phyloP scores from a whole-genome alignment of 108 stramenopile genomes.

The Cyclotella baltica region DNA sequence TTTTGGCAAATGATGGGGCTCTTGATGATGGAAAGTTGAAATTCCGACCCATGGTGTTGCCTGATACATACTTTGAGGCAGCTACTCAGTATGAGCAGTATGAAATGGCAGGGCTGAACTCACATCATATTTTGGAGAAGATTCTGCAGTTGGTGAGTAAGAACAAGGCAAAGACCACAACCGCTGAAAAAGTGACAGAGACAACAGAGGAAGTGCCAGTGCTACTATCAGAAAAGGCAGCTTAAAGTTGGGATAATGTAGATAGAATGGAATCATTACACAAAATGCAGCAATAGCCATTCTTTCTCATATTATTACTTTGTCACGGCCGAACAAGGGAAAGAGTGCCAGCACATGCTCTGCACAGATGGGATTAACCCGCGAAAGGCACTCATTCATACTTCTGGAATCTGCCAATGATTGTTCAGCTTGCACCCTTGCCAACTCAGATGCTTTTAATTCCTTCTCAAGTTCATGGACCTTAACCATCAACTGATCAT shows the following conservation, averaged over 20 bases:
- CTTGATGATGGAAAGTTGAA: conserved; percentile 93
- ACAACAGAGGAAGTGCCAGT: background rate
- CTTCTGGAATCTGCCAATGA: background rate
- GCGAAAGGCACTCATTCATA: background rate
- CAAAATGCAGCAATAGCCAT: too few species aligned
- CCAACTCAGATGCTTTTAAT: background rate
- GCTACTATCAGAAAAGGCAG: background rate
- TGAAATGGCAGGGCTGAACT: conserved; percentile 94
- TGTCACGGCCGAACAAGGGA: background rate
- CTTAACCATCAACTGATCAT: background rate
- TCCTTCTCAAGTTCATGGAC: background rate
- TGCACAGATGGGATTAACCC: conserved; percentile 1
- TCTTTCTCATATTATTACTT: too few species aligned
- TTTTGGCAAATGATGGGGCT: conserved; percentile 90
- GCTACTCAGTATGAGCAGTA: conserved; percentile 97
- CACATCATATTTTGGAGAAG: conserved; percentile 91
- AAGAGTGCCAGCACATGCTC: background rate
- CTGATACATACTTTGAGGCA: conserved; percentile 94
- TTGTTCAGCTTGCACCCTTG: background rate
- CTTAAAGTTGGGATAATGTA: background rate
- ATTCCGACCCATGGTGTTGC: conserved; percentile 96
- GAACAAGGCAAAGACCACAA: conserved; percentile 73
- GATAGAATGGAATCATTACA: too few species aligned
- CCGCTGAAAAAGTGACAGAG: conserved; percentile 44
- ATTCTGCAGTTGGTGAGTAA: conserved; percentile 77